Base-by-base conservation (phyloP, 768 basidiomycete species). In the Hericium rajendrae region DNA sequence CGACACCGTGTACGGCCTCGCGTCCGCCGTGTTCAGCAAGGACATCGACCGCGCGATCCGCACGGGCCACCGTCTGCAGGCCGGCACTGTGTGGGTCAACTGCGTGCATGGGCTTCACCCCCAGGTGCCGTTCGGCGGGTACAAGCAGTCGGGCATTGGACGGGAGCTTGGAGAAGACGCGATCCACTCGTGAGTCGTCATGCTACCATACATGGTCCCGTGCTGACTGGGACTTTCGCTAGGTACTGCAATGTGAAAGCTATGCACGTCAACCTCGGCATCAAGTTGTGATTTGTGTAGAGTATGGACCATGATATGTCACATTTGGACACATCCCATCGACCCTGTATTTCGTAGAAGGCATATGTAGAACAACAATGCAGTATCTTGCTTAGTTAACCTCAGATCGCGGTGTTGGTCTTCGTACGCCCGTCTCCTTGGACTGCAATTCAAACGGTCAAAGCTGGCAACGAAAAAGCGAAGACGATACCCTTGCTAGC, bases 1-100 rank as follows among this genome's bases (percentile, higher is more conserved):
- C 71, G 86, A 95, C 68, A 86, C 89, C 0, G 65, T 74, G 54
- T 95, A 94, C 69, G 94, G 94, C 58, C 81, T 97, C 48, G 92
- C 92, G 12, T 84, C 89, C 3, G 87, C 88, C 9, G 83, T 98
- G 55, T 97, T 94, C 77, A 85, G 88, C 38, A 76, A 82, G 66
- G 78, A 94, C 70, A 71, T 95, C 73, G 82, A 79, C 62, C 79
- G 86, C 26, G 91, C 89, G 0, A 72, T 95, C 54, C 73, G 74
- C 57, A 82, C 84, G 2, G 88, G 90, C 8, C 84, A 91, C 68
- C 76, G 71, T 57, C 74, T 97, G 59, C 80, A 89, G 65, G 88
- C 91, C 4, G 94, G 94, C 38, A 93, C 90, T 4, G 81, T 78
- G 3, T 93, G 88, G 86, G 54, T 85, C 48, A 78, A 76, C 60